Percentiles rank a stretch among this genome's conserved stretches.
Evolutionary conservation across 2,329 filamentous ascomycete genomes (phyloP).

Genomic region (Fusarium sacchari): DNA sequence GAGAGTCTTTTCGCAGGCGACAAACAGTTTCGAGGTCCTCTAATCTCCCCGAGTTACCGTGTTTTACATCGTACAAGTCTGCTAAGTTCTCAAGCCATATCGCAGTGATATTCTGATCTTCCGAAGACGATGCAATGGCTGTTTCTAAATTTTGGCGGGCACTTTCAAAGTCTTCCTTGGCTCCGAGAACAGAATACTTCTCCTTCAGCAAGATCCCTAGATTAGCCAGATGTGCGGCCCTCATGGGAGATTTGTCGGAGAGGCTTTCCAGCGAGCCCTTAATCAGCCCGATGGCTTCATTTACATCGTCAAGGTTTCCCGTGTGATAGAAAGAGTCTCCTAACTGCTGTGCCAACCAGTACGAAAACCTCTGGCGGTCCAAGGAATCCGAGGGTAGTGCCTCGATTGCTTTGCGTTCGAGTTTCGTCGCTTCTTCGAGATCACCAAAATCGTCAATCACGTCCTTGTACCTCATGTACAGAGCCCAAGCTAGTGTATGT

Average conservation of each 20-base stretch:
- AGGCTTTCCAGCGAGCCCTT: not conserved
- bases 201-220: not conserved
- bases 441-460: accelerated
- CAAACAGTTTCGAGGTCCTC: not conserved
- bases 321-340: not conserved
- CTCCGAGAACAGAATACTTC: not conserved
- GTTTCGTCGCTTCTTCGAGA: not conserved
- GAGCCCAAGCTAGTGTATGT: not conserved
- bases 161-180: not conserved
- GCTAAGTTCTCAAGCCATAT: not conserved
- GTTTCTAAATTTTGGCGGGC: not conserved
- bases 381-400: accelerated
- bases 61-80: not conserved
- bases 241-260: accelerated
- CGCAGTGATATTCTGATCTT: not conserved
- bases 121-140: not conserved
- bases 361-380: not conserved
- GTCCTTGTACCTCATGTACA: not conserved
- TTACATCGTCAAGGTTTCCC: not conserved
- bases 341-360: not conserved
- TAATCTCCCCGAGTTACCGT: not conserved
- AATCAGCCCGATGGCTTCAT: not conserved
- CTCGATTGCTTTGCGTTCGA: not conserved
- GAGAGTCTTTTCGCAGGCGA: not conserved
- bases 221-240: not conserved